Conservation (phyloP, 805 yeast genomes). For the Suhomyces canberraensis region DNA sequence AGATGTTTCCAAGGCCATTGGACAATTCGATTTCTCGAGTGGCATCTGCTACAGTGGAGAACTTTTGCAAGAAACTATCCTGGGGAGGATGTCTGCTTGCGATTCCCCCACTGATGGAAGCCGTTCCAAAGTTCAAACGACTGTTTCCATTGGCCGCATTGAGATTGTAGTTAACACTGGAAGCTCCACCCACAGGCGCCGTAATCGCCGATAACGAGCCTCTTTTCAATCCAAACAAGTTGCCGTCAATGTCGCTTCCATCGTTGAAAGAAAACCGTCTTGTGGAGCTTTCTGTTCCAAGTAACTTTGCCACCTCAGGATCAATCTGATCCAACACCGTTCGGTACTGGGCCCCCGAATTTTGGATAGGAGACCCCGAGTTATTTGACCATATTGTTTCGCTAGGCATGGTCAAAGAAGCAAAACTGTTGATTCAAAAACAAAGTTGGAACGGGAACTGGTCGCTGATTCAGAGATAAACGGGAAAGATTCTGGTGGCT, state of each 20-base stretch:
- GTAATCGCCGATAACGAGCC: conserved; percentile 47
- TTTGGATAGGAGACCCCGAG: conserved; percentile 10
- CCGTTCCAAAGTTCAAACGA: conserved; percentile 49
- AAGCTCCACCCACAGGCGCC: conserved; percentile 38
- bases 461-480: no score
- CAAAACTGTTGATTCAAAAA: no score
- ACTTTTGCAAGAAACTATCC: conserved; percentile 57
- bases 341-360: conserved; percentile 22
- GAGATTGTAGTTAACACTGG: conserved; percentile 18
- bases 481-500: no score
- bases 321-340: conserved; percentile 39
- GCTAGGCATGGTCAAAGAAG: conserved; percentile 24
- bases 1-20: conserved; percentile 36
- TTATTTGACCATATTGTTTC: conserved; percentile 44
- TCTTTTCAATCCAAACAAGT: conserved; percentile 44
- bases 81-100: conserved; percentile 46
- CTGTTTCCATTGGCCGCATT: conserved; percentile 21
- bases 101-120: conserved; percentile 58
- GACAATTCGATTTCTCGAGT: conserved; percentile 61
- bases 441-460: no score
- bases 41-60: conserved; percentile 63
- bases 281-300: conserved; percentile 16
- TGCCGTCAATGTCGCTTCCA: conserved; percentile 42
- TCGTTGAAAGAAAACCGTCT: conserved; percentile 43
- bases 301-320: conserved; percentile 37